These are phyloP conservation scores for Carex parvula DNA, from an alignment of 176 grass and related monocot species.

Conservation along the genomic window DNA sequence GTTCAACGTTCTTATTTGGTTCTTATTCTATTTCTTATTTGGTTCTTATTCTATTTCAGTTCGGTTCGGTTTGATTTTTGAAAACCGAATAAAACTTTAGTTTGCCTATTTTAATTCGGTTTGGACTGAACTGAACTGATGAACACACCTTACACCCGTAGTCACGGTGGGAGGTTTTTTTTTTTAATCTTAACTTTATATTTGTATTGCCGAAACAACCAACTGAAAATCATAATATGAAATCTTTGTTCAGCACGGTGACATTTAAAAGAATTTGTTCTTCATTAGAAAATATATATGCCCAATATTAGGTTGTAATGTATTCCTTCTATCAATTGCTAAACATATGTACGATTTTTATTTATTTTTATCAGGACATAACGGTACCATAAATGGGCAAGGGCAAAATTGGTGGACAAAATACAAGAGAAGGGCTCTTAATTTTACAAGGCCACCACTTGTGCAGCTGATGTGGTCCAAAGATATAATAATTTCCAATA, in stretches of 20 bases:
- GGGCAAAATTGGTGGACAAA: slow-evolving; percentile 94
- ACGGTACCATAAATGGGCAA: slow-evolving; percentile 94
- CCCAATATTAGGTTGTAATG: not conserved
- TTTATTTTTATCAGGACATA: slow-evolving; percentile 56
- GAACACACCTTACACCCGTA: too few relatives aligned
- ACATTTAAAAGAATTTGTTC: slow-evolving; percentile 5
- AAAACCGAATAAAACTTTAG: too few relatives aligned
- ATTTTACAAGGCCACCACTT: slow-evolving; percentile 92
- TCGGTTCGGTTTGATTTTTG: too few relatives aligned
- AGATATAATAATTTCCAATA: slow-evolving; percentile 85
- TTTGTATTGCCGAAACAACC: not conserved
- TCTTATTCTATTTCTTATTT: too few relatives aligned
- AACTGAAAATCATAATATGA: slow-evolving; percentile 7
- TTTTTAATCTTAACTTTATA: not conserved
- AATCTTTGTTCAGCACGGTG: not conserved
- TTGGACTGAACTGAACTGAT: too few relatives aligned
- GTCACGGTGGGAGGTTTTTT: not conserved
- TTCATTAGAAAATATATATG: not conserved
- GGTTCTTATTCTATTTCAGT: too few relatives aligned
- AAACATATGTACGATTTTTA: not conserved
- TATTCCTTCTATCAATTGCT: slow-evolving; percentile 20
- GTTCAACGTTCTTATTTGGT: too few relatives aligned
- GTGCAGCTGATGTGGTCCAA: slow-evolving; percentile 92
- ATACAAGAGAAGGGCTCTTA: slow-evolving; percentile 71
- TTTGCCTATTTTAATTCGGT: too few relatives aligned